phyloP scores from a whole-genome alignment of 176 grass and related monocot species.

The Hyparrhenia diplandra region DNA sequence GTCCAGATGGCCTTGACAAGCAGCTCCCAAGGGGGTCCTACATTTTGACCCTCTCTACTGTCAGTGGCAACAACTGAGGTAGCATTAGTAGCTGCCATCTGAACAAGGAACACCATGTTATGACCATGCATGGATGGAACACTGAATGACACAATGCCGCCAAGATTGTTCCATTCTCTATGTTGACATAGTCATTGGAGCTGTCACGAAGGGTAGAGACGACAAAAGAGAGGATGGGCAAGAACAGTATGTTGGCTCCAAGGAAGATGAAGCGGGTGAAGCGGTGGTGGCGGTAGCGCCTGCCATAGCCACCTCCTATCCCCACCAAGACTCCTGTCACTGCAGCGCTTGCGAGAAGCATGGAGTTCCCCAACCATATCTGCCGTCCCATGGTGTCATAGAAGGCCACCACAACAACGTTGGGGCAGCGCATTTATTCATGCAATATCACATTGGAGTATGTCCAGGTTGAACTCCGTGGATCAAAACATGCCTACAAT shows the following conservation, averaged over 20 bases:
- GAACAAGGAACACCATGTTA: not conserved
- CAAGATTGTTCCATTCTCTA: not conserved
- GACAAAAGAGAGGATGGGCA: constrained; percentile 12
- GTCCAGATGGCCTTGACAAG: not conserved
- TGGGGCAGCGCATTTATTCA: not conserved
- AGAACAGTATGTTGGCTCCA: constrained; percentile 1
- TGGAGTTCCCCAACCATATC: not conserved
- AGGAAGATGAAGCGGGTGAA: not conserved
- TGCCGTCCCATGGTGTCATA: not conserved
- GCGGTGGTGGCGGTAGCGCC: not conserved
- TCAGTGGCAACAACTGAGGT: not conserved
- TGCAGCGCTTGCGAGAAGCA: not conserved
- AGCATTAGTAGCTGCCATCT: not conserved
- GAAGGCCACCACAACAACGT: not conserved
- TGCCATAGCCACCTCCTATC: not conserved
- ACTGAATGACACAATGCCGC: not conserved
- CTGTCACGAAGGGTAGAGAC: not conserved
- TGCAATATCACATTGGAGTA: not conserved
- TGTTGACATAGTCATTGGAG: not conserved
- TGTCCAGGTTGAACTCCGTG: not conserved
- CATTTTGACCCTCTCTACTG: not conserved
- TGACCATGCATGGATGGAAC: not conserved
- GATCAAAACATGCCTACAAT: no score
- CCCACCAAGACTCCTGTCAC: not conserved
- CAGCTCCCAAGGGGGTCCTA: not conserved